Evolutionary conservation across 441 rosid species (phyloP), one percentile per base, ranked within the genome.

Genomic region (Erysimum pusillum): DNA sequence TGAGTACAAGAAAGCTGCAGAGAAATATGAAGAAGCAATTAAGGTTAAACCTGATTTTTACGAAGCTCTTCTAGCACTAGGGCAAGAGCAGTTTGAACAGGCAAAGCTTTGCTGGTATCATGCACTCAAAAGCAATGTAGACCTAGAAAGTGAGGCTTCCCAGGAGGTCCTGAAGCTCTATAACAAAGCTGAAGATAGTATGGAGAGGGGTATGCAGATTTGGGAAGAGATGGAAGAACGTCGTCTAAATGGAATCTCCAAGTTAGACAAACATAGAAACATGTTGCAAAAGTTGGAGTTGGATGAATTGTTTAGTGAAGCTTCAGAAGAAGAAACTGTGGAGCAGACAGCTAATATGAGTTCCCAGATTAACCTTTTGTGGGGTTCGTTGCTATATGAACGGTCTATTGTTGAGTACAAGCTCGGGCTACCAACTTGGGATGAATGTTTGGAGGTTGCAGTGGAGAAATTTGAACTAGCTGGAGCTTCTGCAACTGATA

Each of bases 71-170:
- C 88, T 90, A 53, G 99, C 99, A 34, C 91, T 96, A 71, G 99
- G 96, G 53, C 97, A 86, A 65, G 91, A 91, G 79, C 91, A 87
- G 53, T 93, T 93, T 79, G 99, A 93, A 82, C 90, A 85, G 76
- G 98, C 99, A 80, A 93, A 90, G 79, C 96, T 96, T 79, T 86
- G 87, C 71, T 96, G 99, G 99, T 91, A 87, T 77, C 83, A 93
- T 77, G 92, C 92, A 44, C 86, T 87, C 66, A 92, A 92, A 56
- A 84, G 83, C 80, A 89, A 89, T 48, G 80, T 86, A 64, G 90
- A 89, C 74, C 15, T 87, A 69, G 92, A 89, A 61, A 78, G 76
- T 2, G 91, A 95, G 59, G 87, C 87, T 63, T 83, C 91, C 6
- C 82, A 91, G 73, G 97, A 91, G 71, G 89, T 96, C 53, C 83